Base-by-base conservation (phyloP, 2,329 filamentous ascomycete genomes). In the Pseudocercospora ulei region DNA sequence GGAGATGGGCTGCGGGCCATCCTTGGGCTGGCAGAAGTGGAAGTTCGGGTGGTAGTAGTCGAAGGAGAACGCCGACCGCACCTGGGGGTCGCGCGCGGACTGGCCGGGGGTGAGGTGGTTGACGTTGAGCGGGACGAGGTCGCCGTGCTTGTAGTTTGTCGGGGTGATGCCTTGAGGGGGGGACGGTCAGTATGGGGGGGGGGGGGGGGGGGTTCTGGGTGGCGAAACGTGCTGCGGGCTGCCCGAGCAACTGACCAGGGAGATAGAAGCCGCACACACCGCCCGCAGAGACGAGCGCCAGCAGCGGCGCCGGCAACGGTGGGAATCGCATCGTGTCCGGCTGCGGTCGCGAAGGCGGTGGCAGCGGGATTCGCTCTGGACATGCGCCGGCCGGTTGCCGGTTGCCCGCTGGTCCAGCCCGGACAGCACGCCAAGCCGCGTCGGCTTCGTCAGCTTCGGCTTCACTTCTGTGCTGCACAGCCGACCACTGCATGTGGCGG, bases 21-120 rank as follows among this genome's bases (percentile, higher is more conserved):
- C 78, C 39, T 81, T 67, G 1, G 88, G 90, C 52, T 73, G 67
- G 64, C 90, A 98, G 68, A 95, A 94, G 57, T 82, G 78, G 64
- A 98, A 93, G 3, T 73, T 73, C 4, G 78, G 75, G 54, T 90
- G 78, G 61, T 98, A 98, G 69, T 98, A 96, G 65, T 96, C 88
- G 70, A 83, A 98, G 3, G 88, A 83, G 55, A 96, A 79, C 38
- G 94, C 80, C n/a, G 87, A 92, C 60, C 86, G 84, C 25, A 96
- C 71, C 53, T 85, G 80, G 16, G 80, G 75, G 63, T 94, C 85
- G 48, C 75, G 72, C 44, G 75, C 71, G 26, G 82, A 81, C 29
- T 85, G 78, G 29, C 87, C 77, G 3, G 90, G 88, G 26, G 84
- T 90, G 55, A 98, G 80, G 59, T 80, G 80, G 67, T 98, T 98